Base-by-base conservation (phyloP, 495 filamentous ascomycete species). In the Neurospora sp. region DNA sequence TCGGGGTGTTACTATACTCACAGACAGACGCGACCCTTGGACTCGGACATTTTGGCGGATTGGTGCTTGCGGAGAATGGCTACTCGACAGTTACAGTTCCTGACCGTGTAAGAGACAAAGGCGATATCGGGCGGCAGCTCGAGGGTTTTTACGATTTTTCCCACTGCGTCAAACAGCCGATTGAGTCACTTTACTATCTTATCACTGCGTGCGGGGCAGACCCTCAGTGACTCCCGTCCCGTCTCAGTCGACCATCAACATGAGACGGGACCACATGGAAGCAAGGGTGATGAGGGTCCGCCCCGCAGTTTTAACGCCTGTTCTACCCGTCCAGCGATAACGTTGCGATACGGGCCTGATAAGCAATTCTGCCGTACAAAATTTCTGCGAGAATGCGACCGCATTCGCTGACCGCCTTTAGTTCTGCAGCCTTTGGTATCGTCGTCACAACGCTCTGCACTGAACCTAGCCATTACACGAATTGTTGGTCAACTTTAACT, bases 11-110 rank as follows among this genome's bases (percentile, higher is more conserved):
- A 83, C 35, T 37, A 37, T 37, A 37, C 82, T 83, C 54, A 84
- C 82, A 85, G 81, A 80, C 83, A 85, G 74, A 85, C 83, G 66
- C 83, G 83, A 71, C 82, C 83, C 75, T 85, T 84, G 73, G 82
- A 82, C 83, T 66, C 54, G 54, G 54, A 66, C 54, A 80, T 80
- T 73, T 72, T 79, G 70, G 70, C 73, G 74, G 54, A 70, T 38
- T 70, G 69, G 35, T 66, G 54, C 54, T 66, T 66, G 54, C 54
- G 20, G 54, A 62, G 23, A 31, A 62, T 62, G 54, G 23, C 54
- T 31, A 31, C 23, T 66, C 54, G 54, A 66, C 54, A 66, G 54
- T 16, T 35, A 35, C 54, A 37, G 54, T 66, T 66, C 54, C 54
- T 66, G 54, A 66, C 27, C 54, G 27, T 66, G 54, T 35, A 66